Evolutionary conservation across 108 stramenopile species (phyloP).

Genomic region (Poteriospumella lacustris): DNA sequence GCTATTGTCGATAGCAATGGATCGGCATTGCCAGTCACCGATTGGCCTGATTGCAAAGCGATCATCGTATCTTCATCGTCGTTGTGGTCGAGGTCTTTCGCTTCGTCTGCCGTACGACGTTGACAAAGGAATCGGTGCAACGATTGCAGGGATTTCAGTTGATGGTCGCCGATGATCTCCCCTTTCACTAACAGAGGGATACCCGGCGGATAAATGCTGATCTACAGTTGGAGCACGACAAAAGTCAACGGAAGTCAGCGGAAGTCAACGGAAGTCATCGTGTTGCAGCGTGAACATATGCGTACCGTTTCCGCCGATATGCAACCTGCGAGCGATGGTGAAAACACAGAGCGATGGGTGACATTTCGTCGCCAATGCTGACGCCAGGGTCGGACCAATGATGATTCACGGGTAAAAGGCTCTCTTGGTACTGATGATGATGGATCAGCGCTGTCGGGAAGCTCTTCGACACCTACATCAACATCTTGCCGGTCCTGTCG

Average conservation of each 20-base stretch:
- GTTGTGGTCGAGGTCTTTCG: too few species aligned
- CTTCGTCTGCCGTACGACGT: too few species aligned
- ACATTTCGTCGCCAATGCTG: not conserved
- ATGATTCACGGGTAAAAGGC: not conserved
- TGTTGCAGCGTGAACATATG: not conserved
- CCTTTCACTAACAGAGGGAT: not conserved
- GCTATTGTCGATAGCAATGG: too few species aligned
- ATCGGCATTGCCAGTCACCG: too few species aligned
- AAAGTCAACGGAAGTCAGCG: not conserved
- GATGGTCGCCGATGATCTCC: not conserved
- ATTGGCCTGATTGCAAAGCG: too few species aligned
- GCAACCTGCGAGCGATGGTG: not conserved
- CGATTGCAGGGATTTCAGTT: not conserved
- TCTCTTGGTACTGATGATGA: not conserved
- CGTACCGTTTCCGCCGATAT: not conserved
- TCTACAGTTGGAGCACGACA: too few species aligned
- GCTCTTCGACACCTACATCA: not conserved
- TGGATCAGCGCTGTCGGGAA: not conserved
- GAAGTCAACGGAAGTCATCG: not conserved
- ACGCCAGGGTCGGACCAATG: not conserved
- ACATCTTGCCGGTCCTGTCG: too few species aligned
- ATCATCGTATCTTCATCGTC: too few species aligned
- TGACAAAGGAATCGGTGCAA: too few species aligned
- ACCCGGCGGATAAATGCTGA: not conserved
- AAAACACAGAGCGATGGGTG: not conserved